phyloP scores from a whole-genome alignment of 192 early-diverging fungal species.

The Glomus cerebriforme region DNA sequence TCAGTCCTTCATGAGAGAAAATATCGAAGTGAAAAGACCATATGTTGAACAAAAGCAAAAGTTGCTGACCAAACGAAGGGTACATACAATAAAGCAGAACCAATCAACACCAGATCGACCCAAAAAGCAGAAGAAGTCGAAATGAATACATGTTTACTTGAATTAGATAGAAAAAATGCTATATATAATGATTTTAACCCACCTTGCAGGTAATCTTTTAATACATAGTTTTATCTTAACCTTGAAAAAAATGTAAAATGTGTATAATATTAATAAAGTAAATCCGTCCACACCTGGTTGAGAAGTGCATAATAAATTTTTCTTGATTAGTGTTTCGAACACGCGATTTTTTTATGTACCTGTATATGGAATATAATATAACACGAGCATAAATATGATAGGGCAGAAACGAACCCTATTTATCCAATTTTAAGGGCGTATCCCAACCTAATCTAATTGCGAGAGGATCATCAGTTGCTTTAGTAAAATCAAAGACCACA shows the following conservation, averaged over 20 bases:
- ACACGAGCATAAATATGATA: not conserved
- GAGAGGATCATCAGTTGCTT: no score
- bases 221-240: constrained; percentile 31
- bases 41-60: no score
- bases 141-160: constrained; percentile 23
- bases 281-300: constrained; percentile 23
- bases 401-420: no score
- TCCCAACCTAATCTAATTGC: no score
- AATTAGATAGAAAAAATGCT: constrained; percentile 32
- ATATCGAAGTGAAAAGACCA: no score
- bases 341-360: constrained; percentile 32
- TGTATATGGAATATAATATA: constrained; percentile 31
- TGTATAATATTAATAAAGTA: constrained; percentile 30
- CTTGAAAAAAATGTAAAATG: constrained; percentile 31
- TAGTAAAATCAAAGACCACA: no score
- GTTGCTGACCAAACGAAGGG: constrained; percentile 23
- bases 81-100: constrained; percentile 32
- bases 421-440: no score
- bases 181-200: constrained; percentile 30
- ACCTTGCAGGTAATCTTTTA: constrained; percentile 30
- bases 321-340: constrained; percentile 30
- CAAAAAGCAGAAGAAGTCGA: constrained; percentile 20
- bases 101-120: constrained; percentile 18
- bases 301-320: constrained; percentile 30
- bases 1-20: no score